Percentiles rank a stretch among this genome's conserved stretches.
These are phyloP conservation scores for Cadophora luteo-olivacea DNA, from an alignment of 2,329 filamentous ascomycete genomes.

Conservation along the genomic window DNA sequence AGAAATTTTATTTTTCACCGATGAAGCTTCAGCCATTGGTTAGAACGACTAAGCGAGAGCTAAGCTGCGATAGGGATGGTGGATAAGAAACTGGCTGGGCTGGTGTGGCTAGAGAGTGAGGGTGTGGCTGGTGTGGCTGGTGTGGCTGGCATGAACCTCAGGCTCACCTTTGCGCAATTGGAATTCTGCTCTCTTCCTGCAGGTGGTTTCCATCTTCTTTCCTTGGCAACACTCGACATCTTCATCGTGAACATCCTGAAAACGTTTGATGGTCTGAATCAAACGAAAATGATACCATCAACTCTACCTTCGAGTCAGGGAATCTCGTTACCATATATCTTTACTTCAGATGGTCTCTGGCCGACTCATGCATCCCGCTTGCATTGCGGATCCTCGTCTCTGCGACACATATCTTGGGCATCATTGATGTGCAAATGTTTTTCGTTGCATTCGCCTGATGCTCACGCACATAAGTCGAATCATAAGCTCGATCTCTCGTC, in stretches of 20 bases:
- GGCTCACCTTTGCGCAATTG: background rate
- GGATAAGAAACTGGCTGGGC: background rate
- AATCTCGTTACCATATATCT: conserved; percentile 9
- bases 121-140: conserved; percentile 2
- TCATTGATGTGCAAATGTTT: background rate
- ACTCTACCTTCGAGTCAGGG: background rate
- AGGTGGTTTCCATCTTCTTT: background rate
- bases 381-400: conserved; percentile 12
- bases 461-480: conserved; percentile 5
- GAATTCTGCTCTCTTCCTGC: background rate
- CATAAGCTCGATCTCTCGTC: conserved; percentile 12
- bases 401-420: conserved; percentile 16
- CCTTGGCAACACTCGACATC: background rate
- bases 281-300: background rate
- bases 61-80: conserved; percentile 5
- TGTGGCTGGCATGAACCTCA: conserved; percentile 9
- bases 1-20: conserved; percentile 40
- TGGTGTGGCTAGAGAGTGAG: background rate
- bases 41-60: conserved; percentile 17
- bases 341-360: background rate
- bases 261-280: background rate
- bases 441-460: background rate
- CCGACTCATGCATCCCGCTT: background rate
- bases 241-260: background rate
- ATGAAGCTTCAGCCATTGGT: conserved; percentile 31